Percentiles rank a stretch among this genome's conserved stretches.
Evolutionary conservation across 1,284 basidiomycete species (phyloP).

Genomic region (Moesziomyces sp.): DNA sequence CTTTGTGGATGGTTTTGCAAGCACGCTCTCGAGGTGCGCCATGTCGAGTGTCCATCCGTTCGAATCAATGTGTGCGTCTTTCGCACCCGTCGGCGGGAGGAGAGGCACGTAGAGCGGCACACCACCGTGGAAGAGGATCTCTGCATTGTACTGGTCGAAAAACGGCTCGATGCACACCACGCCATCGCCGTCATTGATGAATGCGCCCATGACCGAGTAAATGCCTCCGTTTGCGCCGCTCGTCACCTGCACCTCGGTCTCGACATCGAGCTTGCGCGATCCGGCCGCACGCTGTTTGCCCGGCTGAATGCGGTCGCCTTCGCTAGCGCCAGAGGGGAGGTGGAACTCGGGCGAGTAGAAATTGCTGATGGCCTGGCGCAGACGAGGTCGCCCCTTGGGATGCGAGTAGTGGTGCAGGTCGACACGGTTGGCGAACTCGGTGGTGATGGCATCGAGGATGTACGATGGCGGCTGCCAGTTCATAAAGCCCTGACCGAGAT

Average conservation of each 20-base stretch:
- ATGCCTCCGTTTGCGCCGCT: slow-evolving; percentile 80
- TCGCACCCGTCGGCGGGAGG: slow-evolving; percentile 76
- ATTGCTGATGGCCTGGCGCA: slow-evolving; percentile 57
- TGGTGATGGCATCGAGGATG: slow-evolving; percentile 46
- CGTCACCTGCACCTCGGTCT: slow-evolving; percentile 90
- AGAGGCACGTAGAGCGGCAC: slow-evolving; percentile 93
- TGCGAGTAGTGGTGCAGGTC: slow-evolving; percentile 67
- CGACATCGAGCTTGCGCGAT: slow-evolving; percentile 79
- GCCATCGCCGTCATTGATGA: slow-evolving; percentile 75
- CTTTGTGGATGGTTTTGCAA: slow-evolving; percentile 80
- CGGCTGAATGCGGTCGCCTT: slow-evolving; percentile 32
- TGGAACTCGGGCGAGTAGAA: slow-evolving; percentile 47
- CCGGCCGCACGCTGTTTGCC: slow-evolving; percentile 50
- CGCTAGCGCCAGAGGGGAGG: slow-evolving; percentile 31
- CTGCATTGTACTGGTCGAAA: slow-evolving; percentile 88
- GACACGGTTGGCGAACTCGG: slow-evolving; percentile 38
- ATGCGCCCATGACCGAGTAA: slow-evolving; percentile 59
- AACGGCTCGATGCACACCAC: slow-evolving; percentile 96
- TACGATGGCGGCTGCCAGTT: slow-evolving; percentile 63
- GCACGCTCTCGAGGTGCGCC: slow-evolving; percentile 75
- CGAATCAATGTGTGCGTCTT: slow-evolving; percentile 48
- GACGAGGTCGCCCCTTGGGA: slow-evolving; percentile 59
- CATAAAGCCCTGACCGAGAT: slow-evolving; percentile 67
- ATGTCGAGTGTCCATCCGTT: slow-evolving; percentile 72
- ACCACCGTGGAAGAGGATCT: slow-evolving; percentile 73